Base-by-base conservation (phyloP, 2,329 filamentous ascomycete species). In the Fusarium sp. region DNA sequence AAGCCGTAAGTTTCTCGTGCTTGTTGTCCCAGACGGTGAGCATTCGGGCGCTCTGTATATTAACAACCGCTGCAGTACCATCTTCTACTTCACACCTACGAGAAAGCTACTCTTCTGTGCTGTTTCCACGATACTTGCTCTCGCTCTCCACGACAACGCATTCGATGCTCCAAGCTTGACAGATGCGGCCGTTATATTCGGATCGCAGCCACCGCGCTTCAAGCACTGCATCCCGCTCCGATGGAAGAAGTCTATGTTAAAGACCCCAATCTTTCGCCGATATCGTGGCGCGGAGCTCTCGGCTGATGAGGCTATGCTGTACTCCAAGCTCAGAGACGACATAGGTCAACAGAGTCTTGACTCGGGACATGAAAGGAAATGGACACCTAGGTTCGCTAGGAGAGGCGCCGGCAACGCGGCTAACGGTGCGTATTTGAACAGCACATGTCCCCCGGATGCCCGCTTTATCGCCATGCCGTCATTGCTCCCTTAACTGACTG, bases 241-340 rank as follows among this genome's bases (percentile, higher is more conserved):
- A 18, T 80, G 68, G 78, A 80, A 80, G 56, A 33, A 73, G 53
- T 71, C 72, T 25, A 77, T 63, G 68, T 73, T 80, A 13, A 80
- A 80, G 70, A 60, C 67, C 8, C 78, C 72, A 33, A 47, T 80
- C 47, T 80, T 80, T 64, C 71, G 70, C 46, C 60, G 61, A 19
- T 66, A 66, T 53, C 37, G 38, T 33, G 37, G 68, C n/a, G 38
- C 9, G 16, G 64, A 25, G 3, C 56, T 76, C 19, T 78, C 70
- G 30, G 28, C 33, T 21, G 23, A 68, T 42, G 50, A 66, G 60
- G 68, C 73, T 9, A 74, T 81, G 52, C 65, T 61, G 25, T 80
- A 80, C 62, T 60, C 69, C 21, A 78, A 76, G 64, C 74, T 81
- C 13, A 40, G 49, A 52, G 64, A 81, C 53, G 64, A 79, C 50